Conservation (phyloP, 768 basidiomycete genomes). For the Mycena amicta region DNA sequence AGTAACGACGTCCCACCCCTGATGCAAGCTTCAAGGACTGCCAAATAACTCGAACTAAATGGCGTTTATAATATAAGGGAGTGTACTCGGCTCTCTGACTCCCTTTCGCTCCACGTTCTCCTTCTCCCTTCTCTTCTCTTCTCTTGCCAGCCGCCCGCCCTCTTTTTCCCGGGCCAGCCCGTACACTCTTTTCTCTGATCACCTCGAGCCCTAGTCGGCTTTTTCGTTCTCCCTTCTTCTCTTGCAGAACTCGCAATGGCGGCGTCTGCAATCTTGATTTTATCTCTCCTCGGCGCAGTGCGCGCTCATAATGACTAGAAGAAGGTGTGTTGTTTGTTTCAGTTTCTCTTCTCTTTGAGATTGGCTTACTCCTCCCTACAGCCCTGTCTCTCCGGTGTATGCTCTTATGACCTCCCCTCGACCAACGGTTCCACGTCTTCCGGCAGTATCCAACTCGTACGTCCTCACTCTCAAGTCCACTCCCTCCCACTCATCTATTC, state of each 20-base stretch:
- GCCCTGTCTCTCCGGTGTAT: slow-evolving; percentile 13
- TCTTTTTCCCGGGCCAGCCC: not conserved
- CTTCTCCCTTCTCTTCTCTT: not conserved
- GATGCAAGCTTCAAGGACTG: too few relatives aligned
- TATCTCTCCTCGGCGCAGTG: slow-evolving; percentile 1
- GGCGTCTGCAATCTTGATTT: not conserved
- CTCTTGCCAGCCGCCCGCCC: not conserved
- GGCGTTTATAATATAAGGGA: too few relatives aligned
- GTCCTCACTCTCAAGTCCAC: not conserved
- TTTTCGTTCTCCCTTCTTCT: not conserved
- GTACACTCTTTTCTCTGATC: not conserved
- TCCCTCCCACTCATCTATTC: not conserved
- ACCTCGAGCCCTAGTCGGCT: not conserved
- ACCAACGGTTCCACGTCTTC: slow-evolving; percentile 10
- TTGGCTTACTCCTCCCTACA: not conserved
- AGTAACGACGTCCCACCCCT: too few relatives aligned
- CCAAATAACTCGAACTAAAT: too few relatives aligned
- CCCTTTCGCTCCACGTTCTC: not conserved
- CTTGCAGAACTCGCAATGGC: not conserved
- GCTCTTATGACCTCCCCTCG: slow-evolving; percentile 17
- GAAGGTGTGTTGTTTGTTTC: not conserved
- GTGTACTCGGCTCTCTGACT: too few relatives aligned
- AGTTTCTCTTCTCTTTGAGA: not conserved
- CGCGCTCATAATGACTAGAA: slow-evolving; percentile 14
- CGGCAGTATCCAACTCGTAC: slow-evolving; percentile 17